Base-by-base conservation (phyloP, 2,329 filamentous ascomycete species). In the Fusarium cyanostomum region DNA sequence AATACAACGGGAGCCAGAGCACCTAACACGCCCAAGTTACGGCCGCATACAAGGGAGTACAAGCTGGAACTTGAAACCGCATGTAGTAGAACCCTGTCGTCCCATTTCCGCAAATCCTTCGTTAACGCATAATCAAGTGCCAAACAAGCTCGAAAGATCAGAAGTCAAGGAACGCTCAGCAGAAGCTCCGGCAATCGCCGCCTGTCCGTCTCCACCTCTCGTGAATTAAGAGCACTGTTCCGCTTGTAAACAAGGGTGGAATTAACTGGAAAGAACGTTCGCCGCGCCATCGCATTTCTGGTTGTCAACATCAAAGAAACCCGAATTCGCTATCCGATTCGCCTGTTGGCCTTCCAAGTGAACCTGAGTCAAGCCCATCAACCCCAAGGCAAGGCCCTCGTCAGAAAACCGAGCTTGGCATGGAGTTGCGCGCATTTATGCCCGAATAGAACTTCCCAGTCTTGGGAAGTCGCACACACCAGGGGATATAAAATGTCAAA, bases 31-130 rank as follows among this genome's bases (percentile, higher is more conserved):
- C 27, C 46, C 31, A 21, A 16, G 43, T 16, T 41, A 28, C 28
- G 27, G 21, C 21, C 35, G 11, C 38, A 52, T 18, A 31, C 28
- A 46, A 38, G 50, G 18, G 15, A 35, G 30, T 15, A 33, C 48
- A 66, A 58, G 57, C 57, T 62, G 15, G 37, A 53, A 62, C 62
- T 46, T 66, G 57, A 38, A n/a, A 15, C 27, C 18, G 13, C 4
- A 53, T 21, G 33, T 35, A 12, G 35, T 42, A 37, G 15, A 12
- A 51, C 10, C 26, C 28, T 26, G 13, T n/a, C 28, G 26, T 27
- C n/a, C 37, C 15, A 43, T 10, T 28, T 34, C 12, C 26, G 27
- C 5, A n/a, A 43, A 34, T 27, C 27, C 41, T 49, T 30, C 52
- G 34, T 65, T 27, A 43, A 61, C 48, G n/a, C 31, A 24, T 18